Conservation (phyloP, 164 flowering plant species). For the Hamamelis virginiana region DNA sequence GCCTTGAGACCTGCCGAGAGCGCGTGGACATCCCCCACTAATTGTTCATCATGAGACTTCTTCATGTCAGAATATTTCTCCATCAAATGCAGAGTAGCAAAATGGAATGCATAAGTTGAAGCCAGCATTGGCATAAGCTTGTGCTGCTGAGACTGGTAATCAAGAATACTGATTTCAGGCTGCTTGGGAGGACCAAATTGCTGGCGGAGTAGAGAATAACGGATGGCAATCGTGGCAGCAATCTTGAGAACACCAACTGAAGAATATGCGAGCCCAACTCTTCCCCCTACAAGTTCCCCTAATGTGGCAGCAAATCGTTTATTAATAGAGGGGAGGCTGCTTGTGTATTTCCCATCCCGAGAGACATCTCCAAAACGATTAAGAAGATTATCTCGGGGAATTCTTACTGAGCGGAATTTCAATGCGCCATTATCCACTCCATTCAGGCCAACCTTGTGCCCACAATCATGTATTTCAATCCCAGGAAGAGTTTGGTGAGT, state of each 20-base stretch:
- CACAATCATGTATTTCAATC: conserved; percentile 92
- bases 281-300: conserved; percentile 97
- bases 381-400: conserved; percentile 91
- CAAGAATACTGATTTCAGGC: conserved; percentile 84
- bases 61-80: conserved; percentile 91
- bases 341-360: conserved; percentile 87
- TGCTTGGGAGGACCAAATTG: conserved; percentile 94
- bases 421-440: conserved; percentile 98
- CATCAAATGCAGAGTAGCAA: conserved; percentile 68
- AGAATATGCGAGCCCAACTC: conserved; percentile 88
- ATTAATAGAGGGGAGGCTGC: conserved; percentile 78
- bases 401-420: conserved; percentile 78
- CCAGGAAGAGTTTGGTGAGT: conserved; percentile 80
- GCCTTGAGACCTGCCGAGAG: conserved; percentile 93
- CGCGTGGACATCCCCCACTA: conserved; percentile 83
- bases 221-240: conserved; percentile 73
- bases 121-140: conserved; percentile 99
- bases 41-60: conserved; percentile 72
- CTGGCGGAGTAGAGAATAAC: conserved; percentile 86
- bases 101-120: conserved; percentile 89
- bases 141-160: conserved; percentile 97
- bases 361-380: conserved; percentile 95
- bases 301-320: conserved; percentile 90
- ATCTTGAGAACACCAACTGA: conserved; percentile 84
- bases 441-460: conserved; percentile 91